Evolutionary conservation across 495 filamentous ascomycete species (phyloP).

Genomic region (Penicillium goetzii): DNA sequence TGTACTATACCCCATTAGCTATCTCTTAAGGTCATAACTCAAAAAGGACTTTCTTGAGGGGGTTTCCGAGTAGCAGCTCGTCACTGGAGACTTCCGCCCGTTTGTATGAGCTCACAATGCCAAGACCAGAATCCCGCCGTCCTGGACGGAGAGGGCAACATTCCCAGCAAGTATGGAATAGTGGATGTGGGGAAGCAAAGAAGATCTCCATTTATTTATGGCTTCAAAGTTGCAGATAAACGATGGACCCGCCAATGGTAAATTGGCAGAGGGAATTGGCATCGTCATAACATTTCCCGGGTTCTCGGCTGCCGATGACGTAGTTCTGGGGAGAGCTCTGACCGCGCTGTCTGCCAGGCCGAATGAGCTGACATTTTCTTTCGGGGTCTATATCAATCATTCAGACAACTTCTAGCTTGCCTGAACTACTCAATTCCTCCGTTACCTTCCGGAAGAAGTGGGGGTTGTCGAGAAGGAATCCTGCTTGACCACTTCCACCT

Average conservation of each 20-base stretch:
- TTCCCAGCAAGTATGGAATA: constrained; percentile 12
- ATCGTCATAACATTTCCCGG: constrained; percentile 31
- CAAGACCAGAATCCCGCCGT: constrained; percentile 14
- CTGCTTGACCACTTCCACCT: constrained; percentile 3
- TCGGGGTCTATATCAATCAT: background rate
- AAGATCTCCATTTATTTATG: constrained; percentile 1
- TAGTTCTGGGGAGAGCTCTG: constrained; percentile 22
- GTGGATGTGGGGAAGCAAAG: constrained; percentile 19
- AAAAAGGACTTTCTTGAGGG: background rate
- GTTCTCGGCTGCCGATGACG: constrained; percentile 28
- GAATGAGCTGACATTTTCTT: background rate
- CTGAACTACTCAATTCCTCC: constrained; percentile 5
- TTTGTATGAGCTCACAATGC: constrained; percentile 10
- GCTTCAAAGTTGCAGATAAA: constrained; percentile 10
- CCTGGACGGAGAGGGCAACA: constrained; percentile 9
- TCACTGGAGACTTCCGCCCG: background rate
- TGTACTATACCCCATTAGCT: background rate
- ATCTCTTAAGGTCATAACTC: too few species aligned
- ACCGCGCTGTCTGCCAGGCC: background rate
- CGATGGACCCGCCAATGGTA: constrained; percentile 14
- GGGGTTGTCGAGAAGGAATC: constrained; percentile 11
- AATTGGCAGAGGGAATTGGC: constrained; percentile 8
- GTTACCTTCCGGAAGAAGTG: background rate
- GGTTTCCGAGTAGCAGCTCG: background rate
- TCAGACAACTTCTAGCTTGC: background rate